These are phyloP conservation scores for Fusarium heterosporum DNA, from an alignment of 2,329 filamentous ascomycete species.

Conservation along the genomic window DNA sequence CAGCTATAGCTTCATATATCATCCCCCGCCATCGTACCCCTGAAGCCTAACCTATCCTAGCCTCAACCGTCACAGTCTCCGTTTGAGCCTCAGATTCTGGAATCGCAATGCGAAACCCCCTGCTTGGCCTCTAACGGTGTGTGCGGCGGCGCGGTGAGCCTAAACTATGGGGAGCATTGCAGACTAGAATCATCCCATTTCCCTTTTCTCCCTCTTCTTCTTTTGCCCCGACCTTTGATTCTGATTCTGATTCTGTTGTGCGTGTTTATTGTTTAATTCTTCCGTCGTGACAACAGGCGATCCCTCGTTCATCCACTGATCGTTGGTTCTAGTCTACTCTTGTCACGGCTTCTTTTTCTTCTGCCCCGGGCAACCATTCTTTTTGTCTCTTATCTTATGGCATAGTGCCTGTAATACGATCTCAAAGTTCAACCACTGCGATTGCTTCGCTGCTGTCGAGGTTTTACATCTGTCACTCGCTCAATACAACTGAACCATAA, in stretches of 20 bases:
- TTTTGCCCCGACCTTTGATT: constrained; percentile 29
- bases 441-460: constrained; percentile 2
- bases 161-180: constrained; percentile 7
- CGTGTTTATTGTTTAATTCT: constrained; percentile 25
- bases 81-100: constrained; percentile 46
- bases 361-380: constrained; percentile 43
- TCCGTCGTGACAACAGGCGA: constrained; percentile 22
- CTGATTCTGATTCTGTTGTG: constrained; percentile 27
- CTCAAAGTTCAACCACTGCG: constrained; percentile 4
- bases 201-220: constrained; percentile 21
- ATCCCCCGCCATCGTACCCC: constrained; percentile 20
- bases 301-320: constrained; percentile 34
- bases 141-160: constrained; percentile 17
- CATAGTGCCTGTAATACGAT: constrained; percentile 12
- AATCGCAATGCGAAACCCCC: constrained; percentile 16
- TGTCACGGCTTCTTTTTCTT: constrained; percentile 21
- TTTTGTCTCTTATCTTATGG: constrained; percentile 10
- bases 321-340: constrained; percentile 28
- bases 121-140: constrained; percentile 23
- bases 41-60: constrained; percentile 36
- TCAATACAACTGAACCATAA: constrained; percentile 7
- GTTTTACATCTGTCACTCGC: constrained; percentile 20
- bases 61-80: constrained; percentile 41
- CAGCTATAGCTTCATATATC: constrained; percentile 21
- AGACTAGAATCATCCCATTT: constrained; percentile 38